Evolutionary conservation across 805 yeast species (phyloP), one percentile per base, ranked within the genome.

Genomic region (Clavispora santaluciae): DNA sequence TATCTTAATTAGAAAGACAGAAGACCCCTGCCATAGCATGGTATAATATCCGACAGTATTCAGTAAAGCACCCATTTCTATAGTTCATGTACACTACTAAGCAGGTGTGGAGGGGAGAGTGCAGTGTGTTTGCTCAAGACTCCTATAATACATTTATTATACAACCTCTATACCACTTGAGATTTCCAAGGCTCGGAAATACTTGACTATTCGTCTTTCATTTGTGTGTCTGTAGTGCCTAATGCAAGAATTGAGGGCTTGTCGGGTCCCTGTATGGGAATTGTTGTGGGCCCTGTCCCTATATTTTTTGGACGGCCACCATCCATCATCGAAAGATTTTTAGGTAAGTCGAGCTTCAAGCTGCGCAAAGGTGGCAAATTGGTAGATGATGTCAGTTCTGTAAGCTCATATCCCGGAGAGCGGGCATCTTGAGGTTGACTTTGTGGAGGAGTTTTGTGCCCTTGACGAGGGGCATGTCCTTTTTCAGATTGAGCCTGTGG

Each of bases 321-420:
- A 16, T 28, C 31, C 8, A 43, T 44, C 54, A 50, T 50, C 28
- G 48, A 38, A 24, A 69, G 53, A 36, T 66, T 72, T 15, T 67
- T 66, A 2, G 80, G 80, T 40, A 75, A 63, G 46, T 72, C 76
- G 28, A 76, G 61, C 40, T 75, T 73, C 53, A 76, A 63, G 26
- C 78, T 71, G 37, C 77, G 57, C 36, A 76, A 57, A 16, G 81
- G 69, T 1, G 81, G 81, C 35, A 76, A 60, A 33, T 53, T 47
- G 38, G 49, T 57, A 5, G 42, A 31, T 7, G 38, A 12, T 7
- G 41, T 38, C 41, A 41, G 40, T 9, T 22, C 23, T n/a, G 34
- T 41, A 7, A 36, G 34, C 7, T 36, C 41, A 33, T 33, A 37
- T 8, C 36, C 36, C 8, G 36, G 41, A 8, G 41, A 33, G 7